phyloP scores from a whole-genome alignment of 148 eudicot species.

The Vaccinium myrtillus region DNA sequence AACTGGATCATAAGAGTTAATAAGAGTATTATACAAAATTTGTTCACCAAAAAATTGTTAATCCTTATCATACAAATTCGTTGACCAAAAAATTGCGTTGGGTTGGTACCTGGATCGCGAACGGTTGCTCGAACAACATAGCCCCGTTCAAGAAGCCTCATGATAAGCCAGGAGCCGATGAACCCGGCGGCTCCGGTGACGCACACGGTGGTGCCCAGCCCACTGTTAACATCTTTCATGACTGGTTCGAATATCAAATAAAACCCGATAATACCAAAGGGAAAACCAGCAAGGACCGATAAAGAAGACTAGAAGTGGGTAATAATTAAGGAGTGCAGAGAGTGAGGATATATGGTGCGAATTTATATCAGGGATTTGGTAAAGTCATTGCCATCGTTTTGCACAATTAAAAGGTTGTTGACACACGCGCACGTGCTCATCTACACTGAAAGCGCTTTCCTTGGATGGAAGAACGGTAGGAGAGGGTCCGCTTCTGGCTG shows the following conservation, averaged over 20 bases:
- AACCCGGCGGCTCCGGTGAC: constrained; percentile 77
- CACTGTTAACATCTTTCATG: background rate
- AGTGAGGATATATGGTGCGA: background rate
- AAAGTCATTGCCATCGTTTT: no score
- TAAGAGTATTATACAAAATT: no score
- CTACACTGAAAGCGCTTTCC: background rate
- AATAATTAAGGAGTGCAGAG: background rate
- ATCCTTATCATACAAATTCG: no score
- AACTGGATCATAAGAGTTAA: no score
- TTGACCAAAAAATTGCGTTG: no score
- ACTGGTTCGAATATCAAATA: background rate
- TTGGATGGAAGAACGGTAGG: background rate
- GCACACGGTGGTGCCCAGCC: constrained; percentile 36
- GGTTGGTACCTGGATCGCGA: constrained; percentile 50
- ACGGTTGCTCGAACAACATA: constrained; percentile 68
- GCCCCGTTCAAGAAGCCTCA: constrained; percentile 65
- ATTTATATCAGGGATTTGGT: background rate
- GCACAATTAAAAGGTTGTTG: background rate
- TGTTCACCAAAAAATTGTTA: no score
- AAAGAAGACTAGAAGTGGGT: background rate
- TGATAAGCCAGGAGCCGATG: constrained; percentile 75
- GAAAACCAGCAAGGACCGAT: no score
- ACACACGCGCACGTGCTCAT: background rate
- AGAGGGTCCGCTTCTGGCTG: background rate
- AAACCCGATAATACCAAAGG: no score